phyloP scores from a whole-genome alignment of 2,329 filamentous ascomycete species.

The Cadophora sp. region DNA sequence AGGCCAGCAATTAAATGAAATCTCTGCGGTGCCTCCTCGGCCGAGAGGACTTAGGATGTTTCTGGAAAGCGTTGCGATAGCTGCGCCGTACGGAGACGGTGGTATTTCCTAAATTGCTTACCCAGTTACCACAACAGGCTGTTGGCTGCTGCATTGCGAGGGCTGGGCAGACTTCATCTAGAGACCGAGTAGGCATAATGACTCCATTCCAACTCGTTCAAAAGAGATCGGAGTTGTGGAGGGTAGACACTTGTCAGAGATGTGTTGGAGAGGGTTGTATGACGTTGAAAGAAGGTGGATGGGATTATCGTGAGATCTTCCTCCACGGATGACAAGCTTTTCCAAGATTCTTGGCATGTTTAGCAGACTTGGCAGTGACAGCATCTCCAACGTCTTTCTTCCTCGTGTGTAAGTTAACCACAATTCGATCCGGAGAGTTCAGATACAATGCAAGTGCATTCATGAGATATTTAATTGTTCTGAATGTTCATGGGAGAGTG shows the following conservation, averaged over 20 bases:
- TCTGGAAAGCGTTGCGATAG: constrained; percentile 3
- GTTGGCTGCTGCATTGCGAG: neutral
- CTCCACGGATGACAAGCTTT: neutral
- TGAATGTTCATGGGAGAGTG: no score
- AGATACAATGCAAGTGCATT: neutral
- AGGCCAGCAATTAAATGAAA: neutral
- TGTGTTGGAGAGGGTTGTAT: neutral
- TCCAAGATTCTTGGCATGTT: constrained; percentile 8
- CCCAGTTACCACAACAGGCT: neutral
- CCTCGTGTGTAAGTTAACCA: neutral
- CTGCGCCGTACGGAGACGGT: constrained; percentile 9
- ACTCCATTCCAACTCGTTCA: neutral
- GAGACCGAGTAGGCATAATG: neutral
- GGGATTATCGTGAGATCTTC: neutral
- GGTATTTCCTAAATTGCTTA: constrained; percentile 18
- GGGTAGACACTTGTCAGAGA: neutral
- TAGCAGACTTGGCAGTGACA: constrained; percentile 7
- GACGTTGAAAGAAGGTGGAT: constrained; percentile 1
- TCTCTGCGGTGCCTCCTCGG: neutral
- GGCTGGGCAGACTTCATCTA: neutral
- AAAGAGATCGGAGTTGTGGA: neutral
- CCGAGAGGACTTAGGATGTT: neutral
- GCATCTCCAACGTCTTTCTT: constrained; percentile 2
- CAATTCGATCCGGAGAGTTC: neutral
- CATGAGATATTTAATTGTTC: neutral